Base-by-base conservation (phyloP, 1,284 basidiomycete species). In the Termitomyces sp. region DNA sequence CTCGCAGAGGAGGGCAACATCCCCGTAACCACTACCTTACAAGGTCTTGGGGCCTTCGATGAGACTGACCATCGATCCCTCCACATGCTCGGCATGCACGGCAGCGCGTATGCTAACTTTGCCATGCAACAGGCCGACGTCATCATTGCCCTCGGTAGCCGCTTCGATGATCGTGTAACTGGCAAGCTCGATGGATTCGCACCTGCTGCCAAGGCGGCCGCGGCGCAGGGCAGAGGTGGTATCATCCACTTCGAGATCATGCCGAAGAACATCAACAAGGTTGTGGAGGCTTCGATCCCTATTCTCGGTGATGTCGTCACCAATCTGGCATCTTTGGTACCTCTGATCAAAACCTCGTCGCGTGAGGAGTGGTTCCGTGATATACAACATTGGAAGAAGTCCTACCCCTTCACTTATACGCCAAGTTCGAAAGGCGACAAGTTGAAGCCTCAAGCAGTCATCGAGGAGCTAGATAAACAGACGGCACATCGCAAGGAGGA, bases 41-140 rank as follows among this genome's bases (percentile, higher is more conserved):
- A 97, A 68, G 96, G 95, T 57, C 86, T 99, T 39, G 97, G 96
- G 57, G 88, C 90, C 1, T 99, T 93, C 68, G 94, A 99, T 73
- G 97, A 99, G 79, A 82, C 81, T 57, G 83, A 94, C 71, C 84
- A 88, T 54, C 86, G 84, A 70, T 89, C 88, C 61, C 76, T 99
- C 67, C 94, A 98, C 73, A 98, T 99, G 96, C 85, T 99, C 55
- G 96, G 96, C 61, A 98, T 99, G 96, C 96, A 99, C 77, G 97
- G 97, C 4, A 88, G 87, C 13, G 94, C 95, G 1, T 98, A 98
- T 67, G 96, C 97, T 66, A 99, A 99, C 76, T 76, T 97, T 52
- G 95, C 96, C 2, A 98, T 99, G 83, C 96, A 99, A 73, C 79
- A 92, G 54, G 97, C 97, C 31, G 97, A 99, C 68, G 88, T 99